These are phyloP conservation scores for Paecilomyces sp. DNA, from an alignment of 2,329 filamentous ascomycete species.

Conservation along the genomic window DNA sequence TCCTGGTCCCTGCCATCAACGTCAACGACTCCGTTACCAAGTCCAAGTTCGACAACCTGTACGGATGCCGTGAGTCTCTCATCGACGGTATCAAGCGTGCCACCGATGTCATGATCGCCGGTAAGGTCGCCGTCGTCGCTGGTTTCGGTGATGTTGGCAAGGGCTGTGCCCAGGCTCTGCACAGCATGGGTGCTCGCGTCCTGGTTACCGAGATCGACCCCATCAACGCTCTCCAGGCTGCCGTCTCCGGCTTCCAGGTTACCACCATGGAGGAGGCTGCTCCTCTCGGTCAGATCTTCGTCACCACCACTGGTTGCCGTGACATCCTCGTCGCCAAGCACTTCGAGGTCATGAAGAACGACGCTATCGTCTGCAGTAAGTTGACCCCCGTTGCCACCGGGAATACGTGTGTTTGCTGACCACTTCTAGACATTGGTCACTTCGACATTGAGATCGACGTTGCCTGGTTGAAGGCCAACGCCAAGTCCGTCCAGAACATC, in stretches of 20 bases:
- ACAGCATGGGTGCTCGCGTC: slow-evolving; percentile 95
- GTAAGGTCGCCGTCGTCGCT: slow-evolving; percentile 95
- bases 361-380: slow-evolving; percentile 96
- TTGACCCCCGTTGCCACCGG: slow-evolving; percentile 14
- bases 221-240: slow-evolving; percentile 99
- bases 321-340: slow-evolving; percentile 89
- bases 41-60: slow-evolving; percentile 99
- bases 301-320: slow-evolving; percentile 98
- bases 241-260: slow-evolving; percentile 95
- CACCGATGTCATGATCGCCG: slow-evolving; percentile 99
- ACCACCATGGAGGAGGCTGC: slow-evolving; percentile 97
- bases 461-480: slow-evolving; percentile 98
- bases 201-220: slow-evolving; percentile 95
- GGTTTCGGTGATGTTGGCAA: slow-evolving; percentile 99
- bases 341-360: slow-evolving; percentile 93
- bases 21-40: slow-evolving; percentile 99
- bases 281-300: slow-evolving; percentile 86
- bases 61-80: slow-evolving; percentile 97
- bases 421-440: slow-evolving; percentile 80
- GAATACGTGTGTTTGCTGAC: slow-evolving; percentile 8
- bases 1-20: slow-evolving; percentile 94
- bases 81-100: slow-evolving; percentile 99
- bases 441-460: slow-evolving; percentile 99
- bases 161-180: slow-evolving; percentile 92
- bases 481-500: slow-evolving; percentile 91